Evolutionary conservation across 2,329 filamentous ascomycete genomes (phyloP), one percentile per base, ranked within the genome.

Genomic region (Meredithiella fracta): DNA sequence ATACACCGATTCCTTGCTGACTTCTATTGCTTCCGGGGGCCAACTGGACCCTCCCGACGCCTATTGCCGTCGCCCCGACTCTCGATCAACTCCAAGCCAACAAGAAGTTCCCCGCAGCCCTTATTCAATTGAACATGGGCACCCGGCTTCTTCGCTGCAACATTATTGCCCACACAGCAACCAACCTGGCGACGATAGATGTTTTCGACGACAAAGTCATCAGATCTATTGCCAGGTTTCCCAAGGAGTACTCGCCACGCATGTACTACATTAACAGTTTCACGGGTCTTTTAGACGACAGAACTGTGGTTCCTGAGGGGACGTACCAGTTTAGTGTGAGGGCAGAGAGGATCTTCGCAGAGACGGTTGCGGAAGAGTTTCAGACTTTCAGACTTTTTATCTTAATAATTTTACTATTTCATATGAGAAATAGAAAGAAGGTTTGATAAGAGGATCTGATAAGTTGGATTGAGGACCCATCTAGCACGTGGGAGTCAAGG

Each of bases 211-310:
- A 55, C 14, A 55, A 47, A 25, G n/a, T 23, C 1, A 26, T 55
- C n/a, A 42, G 53, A 8, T 47, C 38, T 23, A 22, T 49, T n/a
- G 42, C 42, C 3, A 42, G 53, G 6, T 55, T 55, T 17, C 53
- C 53, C n/a, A n/a, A 29, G 17, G 26, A 15, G n/a, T 55, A 47
- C 25, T 49, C 42, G 3, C 26, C 53, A 7, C 17, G 53, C 6
- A 49, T 47, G 53, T 55, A 55, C 29, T 55, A 55, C 25, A 17
- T 55, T n/a, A 34, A 38, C 29, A 42, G 53, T 11, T 55, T 55
- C 17, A 55, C 53, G 3, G 53, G 53, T 6, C 44, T 49, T 26
- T 29, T 47, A 15, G 34, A 55, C 14, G 53, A 55, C 26, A 42
- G 53, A 5, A 50, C 29, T 7, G n/a, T 55, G 25, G 34, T 55